A percentile compares a stretch with the other conserved stretches of the same genome.
These are phyloP conservation scores for Penicillium pulvis DNA, from an alignment of 495 filamentous ascomycete species.

Conservation along the genomic window DNA sequence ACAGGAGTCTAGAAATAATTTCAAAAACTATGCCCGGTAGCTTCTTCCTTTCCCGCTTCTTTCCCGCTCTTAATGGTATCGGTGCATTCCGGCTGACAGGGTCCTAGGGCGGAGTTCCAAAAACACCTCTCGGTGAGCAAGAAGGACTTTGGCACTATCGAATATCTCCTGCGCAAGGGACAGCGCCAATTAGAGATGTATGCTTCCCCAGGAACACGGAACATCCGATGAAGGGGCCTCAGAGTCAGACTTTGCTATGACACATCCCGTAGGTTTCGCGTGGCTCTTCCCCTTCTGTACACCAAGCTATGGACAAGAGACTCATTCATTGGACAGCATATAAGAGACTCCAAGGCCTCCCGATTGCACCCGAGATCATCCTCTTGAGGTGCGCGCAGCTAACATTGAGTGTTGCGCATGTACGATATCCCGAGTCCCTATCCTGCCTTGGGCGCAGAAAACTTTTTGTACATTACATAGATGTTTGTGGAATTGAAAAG, in stretches of 20 bases:
- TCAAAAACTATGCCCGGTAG: slow-evolving; percentile 58
- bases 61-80: slow-evolving; percentile 5
- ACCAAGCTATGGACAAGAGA: not conserved
- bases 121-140: slow-evolving; percentile 71
- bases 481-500: not conserved
- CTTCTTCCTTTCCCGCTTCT: slow-evolving; percentile 13
- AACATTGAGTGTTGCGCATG: not conserved
- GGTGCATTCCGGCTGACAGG: slow-evolving; percentile 16
- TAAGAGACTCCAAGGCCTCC: not conserved
- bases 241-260: not conserved
- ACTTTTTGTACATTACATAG: not conserved
- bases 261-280: slow-evolving; percentile 15
- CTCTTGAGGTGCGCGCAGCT: not conserved
- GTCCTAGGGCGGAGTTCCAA: slow-evolving; percentile 70
- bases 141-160: slow-evolving; percentile 86
- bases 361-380: slow-evolving; percentile 3
- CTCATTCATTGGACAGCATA: not conserved
- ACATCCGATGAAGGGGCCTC: slow-evolving; percentile 53
- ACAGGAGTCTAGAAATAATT: slow-evolving; percentile 55
- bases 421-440: not conserved
- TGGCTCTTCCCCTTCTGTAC: slow-evolving; percentile 8
- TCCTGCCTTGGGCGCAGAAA: not conserved
- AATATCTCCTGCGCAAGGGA: slow-evolving; percentile 85
- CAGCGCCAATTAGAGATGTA: slow-evolving; percentile 84
- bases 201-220: slow-evolving; percentile 77